phyloP scores from a whole-genome alignment of 805 yeast genomes.

The Wickerhamiella spandovensis region DNA sequence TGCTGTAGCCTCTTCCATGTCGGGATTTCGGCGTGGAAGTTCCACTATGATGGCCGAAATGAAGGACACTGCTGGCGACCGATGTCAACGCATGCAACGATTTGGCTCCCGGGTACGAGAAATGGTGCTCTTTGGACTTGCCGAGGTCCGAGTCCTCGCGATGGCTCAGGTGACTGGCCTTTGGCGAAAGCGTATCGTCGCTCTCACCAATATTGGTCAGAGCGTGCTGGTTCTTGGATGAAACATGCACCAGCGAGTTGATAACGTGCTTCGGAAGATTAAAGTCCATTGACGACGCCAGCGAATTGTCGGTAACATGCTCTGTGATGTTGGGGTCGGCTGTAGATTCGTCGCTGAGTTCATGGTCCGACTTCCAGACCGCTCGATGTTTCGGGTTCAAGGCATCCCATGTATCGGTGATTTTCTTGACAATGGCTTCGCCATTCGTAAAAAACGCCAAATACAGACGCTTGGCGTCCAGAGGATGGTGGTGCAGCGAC shows the following conservation, averaged over 20 bases:
- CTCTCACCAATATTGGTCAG: not conserved
- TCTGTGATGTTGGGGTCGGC: not conserved
- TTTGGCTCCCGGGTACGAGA: not conserved
- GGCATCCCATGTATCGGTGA: not conserved
- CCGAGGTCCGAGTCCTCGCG: not conserved
- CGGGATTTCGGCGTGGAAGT: not conserved
- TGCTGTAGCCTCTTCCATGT: not conserved
- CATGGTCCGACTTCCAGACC: not conserved
- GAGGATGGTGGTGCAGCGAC: not conserved
- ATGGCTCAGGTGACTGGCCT: not conserved
- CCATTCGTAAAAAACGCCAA: not conserved
- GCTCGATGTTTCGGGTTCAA: not conserved
- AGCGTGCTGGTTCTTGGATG: not conserved
- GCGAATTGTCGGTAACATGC: not conserved
- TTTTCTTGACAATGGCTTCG: not conserved
- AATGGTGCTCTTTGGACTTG: not conserved
- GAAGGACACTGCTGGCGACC: not conserved
- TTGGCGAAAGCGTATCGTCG: not conserved
- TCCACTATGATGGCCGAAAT: not conserved
- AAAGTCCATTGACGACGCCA: not conserved
- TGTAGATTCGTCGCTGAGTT: not conserved
- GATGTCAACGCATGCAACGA: not conserved
- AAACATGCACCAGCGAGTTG: not conserved
- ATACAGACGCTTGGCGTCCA: not conserved
- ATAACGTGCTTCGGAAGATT: not conserved